These are phyloP conservation scores for Podospora sp. DNA, from an alignment of 495 filamentous ascomycete genomes.

Conservation along the genomic window DNA sequence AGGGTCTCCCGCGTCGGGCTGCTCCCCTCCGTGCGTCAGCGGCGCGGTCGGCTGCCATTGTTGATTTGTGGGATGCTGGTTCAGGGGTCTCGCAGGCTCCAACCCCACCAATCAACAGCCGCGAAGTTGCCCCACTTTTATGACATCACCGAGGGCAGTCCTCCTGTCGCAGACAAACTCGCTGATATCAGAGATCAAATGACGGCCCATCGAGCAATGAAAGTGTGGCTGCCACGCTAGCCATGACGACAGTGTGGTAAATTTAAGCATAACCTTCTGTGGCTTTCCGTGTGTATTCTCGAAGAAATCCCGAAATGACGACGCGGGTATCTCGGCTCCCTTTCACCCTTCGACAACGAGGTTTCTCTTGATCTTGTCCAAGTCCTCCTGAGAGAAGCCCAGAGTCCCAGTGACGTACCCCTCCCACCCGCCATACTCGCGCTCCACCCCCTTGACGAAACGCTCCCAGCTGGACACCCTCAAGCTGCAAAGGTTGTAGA, in stretches of 20 bases:
- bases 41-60: background rate
- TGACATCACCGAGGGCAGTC: slow-evolving; percentile 8
- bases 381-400: slow-evolving; percentile 44
- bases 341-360: slow-evolving; percentile 19
- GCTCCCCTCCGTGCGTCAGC: background rate
- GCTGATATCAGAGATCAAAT: background rate
- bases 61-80: background rate
- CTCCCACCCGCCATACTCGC: slow-evolving; percentile 48
- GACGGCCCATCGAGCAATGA: background rate
- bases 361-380: slow-evolving; percentile 47
- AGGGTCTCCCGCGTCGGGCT: slow-evolving; percentile 9
- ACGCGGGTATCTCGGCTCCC: background rate
- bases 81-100: background rate
- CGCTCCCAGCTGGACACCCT: slow-evolving; percentile 41
- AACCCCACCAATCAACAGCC: background rate
- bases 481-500: slow-evolving; percentile 45
- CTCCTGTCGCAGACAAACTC: background rate
- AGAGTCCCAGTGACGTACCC: slow-evolving; percentile 43
- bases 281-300: background rate
- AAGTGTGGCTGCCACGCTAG: background rate
- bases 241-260: background rate
- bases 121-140: background rate
- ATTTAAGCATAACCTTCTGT: background rate
- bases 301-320: slow-evolving; percentile 1
- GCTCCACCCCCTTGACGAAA: slow-evolving; percentile 40